These are phyloP conservation scores for Lactarius sp. DNA, from an alignment of 768 basidiomycete species.

Conservation along the genomic window DNA sequence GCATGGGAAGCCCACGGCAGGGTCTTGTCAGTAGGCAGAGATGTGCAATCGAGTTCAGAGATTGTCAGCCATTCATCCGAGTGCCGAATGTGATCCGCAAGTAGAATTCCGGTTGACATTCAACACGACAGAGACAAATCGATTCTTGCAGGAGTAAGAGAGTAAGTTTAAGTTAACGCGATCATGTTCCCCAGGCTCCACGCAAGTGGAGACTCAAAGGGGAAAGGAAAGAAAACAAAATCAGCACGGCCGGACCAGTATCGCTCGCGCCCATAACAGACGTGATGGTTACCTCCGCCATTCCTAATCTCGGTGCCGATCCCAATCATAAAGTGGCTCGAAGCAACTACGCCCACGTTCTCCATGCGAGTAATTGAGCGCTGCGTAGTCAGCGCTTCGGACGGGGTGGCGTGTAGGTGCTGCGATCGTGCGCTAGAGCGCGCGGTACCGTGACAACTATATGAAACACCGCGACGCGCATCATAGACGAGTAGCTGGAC, in stretches of 20 bases:
- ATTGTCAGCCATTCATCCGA: not conserved
- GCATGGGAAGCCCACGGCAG: not conserved
- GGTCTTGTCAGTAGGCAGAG: not conserved
- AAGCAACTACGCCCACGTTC: constrained; percentile 26
- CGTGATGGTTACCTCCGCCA: not conserved
- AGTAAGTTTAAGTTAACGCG: not conserved
- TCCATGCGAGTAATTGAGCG: constrained; percentile 31
- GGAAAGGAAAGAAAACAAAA: not conserved
- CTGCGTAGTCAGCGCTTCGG: constrained; percentile 31
- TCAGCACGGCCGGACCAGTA: not conserved
- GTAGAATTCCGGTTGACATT: not conserved
- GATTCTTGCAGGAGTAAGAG: not conserved
- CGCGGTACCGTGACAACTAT: constrained; percentile 51
- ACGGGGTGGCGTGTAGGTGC: constrained; percentile 39
- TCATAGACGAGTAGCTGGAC: not conserved
- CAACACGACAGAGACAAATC: not conserved
- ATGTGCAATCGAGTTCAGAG: not conserved
- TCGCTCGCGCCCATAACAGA: not conserved
- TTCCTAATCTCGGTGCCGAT: not conserved
- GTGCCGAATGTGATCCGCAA: no score
- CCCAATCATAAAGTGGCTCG: not conserved
- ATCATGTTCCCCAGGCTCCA: not conserved
- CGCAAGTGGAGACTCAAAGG: not conserved
- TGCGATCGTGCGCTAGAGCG: constrained; percentile 75
- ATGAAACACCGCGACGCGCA: no score